Evolutionary conservation across 345 rosid species (phyloP).

Genomic region (Brassica juncea): DNA sequence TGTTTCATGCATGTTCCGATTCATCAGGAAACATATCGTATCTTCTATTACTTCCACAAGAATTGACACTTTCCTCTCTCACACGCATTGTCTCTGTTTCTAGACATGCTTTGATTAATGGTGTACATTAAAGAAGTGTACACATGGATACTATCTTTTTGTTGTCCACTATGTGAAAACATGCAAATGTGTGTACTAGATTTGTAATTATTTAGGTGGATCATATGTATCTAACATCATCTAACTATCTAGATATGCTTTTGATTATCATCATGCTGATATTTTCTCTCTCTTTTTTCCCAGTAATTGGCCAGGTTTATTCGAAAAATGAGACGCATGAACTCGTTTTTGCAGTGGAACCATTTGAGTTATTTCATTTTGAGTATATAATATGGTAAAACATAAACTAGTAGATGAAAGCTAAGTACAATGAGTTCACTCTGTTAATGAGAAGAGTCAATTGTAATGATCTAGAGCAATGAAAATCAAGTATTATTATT

Average conservation of each 20-base stretch:
- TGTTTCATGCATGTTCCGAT: not conserved
- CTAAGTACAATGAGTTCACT: not conserved
- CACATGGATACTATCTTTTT: not conserved
- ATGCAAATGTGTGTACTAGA: not conserved
- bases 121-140: not conserved
- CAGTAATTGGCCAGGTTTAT: not conserved
- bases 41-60: not conserved
- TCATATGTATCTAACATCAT: too few relatives aligned
- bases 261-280: too few relatives aligned
- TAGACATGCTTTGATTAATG: too few relatives aligned
- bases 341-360: not conserved
- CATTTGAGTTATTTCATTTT: not conserved
- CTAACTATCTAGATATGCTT: too few relatives aligned
- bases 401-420: not conserved
- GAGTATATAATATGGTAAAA: not conserved
- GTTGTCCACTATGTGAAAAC: not conserved
- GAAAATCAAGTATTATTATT: not conserved
- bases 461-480: not conserved
- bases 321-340: not conserved
- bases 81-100: not conserved
- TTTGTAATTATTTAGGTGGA: too few relatives aligned
- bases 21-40: slow-evolving; percentile 22
- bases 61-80: not conserved
- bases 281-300: too few relatives aligned
- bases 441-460: not conserved